Evolutionary conservation across 306 rosid genomes (phyloP).

Genomic region (Hippophae tibetana): DNA sequence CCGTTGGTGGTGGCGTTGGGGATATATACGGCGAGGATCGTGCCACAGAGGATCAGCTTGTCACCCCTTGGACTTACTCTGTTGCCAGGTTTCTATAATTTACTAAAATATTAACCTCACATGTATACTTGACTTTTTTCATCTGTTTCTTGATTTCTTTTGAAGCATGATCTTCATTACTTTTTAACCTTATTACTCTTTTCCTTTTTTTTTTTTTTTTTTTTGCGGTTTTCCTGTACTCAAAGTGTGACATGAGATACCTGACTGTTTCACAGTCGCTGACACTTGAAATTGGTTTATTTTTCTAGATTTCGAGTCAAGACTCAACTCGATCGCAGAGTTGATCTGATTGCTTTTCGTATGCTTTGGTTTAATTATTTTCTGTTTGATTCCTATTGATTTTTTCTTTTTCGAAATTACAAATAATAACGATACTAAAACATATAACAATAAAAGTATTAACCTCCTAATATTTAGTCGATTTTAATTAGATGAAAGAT

Average conservation of each 20-base stretch:
- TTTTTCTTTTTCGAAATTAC: not conserved
- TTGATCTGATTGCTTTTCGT: not conserved
- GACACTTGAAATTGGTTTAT: too few relatives aligned
- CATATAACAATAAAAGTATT: too few relatives aligned
- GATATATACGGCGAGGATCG: conserved; percentile 82
- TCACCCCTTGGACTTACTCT: conserved; percentile 88
- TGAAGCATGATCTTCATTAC: too few relatives aligned
- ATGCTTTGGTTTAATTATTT: not conserved
- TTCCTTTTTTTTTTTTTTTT: not conserved
- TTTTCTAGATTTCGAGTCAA: too few relatives aligned
- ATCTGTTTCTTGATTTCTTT: not conserved
- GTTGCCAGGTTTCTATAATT: conserved; percentile 64
- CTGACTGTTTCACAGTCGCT: too few relatives aligned
- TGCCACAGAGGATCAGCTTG: conserved; percentile 79
- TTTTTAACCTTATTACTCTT: too few relatives aligned
- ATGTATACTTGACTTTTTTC: not conserved
- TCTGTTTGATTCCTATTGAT: too few relatives aligned
- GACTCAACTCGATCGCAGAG: not conserved
- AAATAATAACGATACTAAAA: too few relatives aligned
- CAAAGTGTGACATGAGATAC: too few relatives aligned
- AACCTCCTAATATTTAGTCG: too few relatives aligned
- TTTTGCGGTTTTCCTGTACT: too few relatives aligned
- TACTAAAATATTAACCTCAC: not conserved
- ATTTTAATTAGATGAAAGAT: too few relatives aligned
- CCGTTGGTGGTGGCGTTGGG: conserved; percentile 72